phyloP scores from a whole-genome alignment of 2,329 filamentous ascomycete species.

The Chalaropsis ovoidea region DNA sequence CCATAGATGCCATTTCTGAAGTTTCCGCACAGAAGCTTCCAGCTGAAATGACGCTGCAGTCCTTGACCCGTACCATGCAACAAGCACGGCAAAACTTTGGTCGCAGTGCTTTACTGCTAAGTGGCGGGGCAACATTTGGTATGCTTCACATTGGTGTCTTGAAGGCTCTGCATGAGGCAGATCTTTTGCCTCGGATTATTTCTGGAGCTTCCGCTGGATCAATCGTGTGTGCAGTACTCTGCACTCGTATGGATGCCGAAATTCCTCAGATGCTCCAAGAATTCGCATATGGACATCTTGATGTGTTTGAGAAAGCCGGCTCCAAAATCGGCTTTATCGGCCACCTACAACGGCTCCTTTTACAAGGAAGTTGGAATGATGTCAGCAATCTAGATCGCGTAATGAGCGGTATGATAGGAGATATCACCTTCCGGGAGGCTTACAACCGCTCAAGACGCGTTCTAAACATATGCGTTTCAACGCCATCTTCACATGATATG shows the following conservation, averaged over 20 bases:
- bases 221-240: conserved; percentile 73
- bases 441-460: conserved; percentile 90
- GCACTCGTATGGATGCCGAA: conserved; percentile 67
- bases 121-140: conserved; percentile 78
- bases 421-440: conserved; percentile 89
- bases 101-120: conserved; percentile 71
- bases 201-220: conserved; percentile 81
- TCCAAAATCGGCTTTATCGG: conserved; percentile 45
- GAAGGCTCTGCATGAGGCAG: conserved; percentile 65
- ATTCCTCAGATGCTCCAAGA: conserved; percentile 57
- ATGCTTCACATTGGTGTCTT: conserved; percentile 88
- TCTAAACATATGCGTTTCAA: conserved; percentile 88
- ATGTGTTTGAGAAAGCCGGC: conserved; percentile 59
- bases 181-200: conserved; percentile 72
- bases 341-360: conserved; percentile 62
- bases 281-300: conserved; percentile 70
- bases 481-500: conserved; percentile 75
- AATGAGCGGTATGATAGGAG: conserved; percentile 69
- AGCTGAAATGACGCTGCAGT: conserved; percentile 48
- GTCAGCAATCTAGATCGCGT: conserved; percentile 71
- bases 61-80: conserved; percentile 57
- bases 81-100: conserved; percentile 70
- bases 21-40: conserved; percentile 41
- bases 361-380: conserved; percentile 75
- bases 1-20: conserved; percentile 62